phyloP scores from a whole-genome alignment of 768 basidiomycete species.

The Rhodotorula diobovata region DNA sequence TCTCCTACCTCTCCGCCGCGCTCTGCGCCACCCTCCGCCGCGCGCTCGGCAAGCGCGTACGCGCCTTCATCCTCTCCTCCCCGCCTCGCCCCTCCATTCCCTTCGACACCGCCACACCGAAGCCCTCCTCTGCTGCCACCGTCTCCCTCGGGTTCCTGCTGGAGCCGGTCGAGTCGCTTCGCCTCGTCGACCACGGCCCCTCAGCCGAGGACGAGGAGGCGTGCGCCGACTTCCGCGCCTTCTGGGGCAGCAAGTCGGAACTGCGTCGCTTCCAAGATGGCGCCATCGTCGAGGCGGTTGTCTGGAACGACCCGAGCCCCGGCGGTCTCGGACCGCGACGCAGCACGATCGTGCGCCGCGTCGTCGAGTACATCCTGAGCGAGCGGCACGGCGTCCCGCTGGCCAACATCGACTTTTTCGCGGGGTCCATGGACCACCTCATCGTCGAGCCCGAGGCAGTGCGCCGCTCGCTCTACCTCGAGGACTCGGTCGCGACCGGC shows the following conservation, averaged over 20 bases:
- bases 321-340: slow-evolving; percentile 59
- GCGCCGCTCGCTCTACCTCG: slow-evolving; percentile 45
- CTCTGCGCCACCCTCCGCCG: slow-evolving; percentile 50
- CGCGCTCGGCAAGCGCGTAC: slow-evolving; percentile 70
- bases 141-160: slow-evolving; percentile 73
- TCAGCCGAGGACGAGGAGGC: slow-evolving; percentile 59
- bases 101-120: slow-evolving; percentile 38
- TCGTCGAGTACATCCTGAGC: slow-evolving; percentile 68
- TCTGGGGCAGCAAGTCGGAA: slow-evolving; percentile 92
- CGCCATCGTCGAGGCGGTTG: slow-evolving; percentile 84
- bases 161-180: slow-evolving; percentile 65
- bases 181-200: slow-evolving; percentile 90
- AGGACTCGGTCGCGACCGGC: slow-evolving; percentile 46
- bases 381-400: slow-evolving; percentile 66
- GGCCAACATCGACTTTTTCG: slow-evolving; percentile 50
- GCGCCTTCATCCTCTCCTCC: slow-evolving; percentile 57
- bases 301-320: slow-evolving; percentile 64
- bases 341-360: slow-evolving; percentile 65
- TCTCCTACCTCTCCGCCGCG: slow-evolving; percentile 38
- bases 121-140: slow-evolving; percentile 46
- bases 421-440: slow-evolving; percentile 46
- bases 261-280: slow-evolving; percentile 94
- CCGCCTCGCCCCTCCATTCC: slow-evolving; percentile 3
- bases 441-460: slow-evolving; percentile 46
- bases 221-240: slow-evolving; percentile 61